phyloP scores from a whole-genome alignment of 768 basidiomycete genomes.

The Mycena venus region DNA sequence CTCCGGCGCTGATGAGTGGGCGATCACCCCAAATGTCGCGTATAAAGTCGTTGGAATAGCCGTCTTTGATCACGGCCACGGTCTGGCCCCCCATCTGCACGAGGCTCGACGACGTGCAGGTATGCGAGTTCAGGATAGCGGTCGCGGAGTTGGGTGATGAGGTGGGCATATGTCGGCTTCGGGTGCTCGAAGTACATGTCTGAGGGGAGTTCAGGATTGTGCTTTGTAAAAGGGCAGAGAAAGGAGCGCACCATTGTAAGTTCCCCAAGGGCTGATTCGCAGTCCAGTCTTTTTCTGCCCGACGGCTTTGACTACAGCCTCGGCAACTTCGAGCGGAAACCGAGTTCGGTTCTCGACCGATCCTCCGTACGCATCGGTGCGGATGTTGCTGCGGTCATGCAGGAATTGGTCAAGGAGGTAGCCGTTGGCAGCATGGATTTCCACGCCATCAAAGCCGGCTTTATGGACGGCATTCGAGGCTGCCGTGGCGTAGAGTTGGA shows the following conservation, averaged over 20 bases:
- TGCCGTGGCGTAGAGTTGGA: neutral
- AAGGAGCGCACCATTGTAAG: conserved; percentile 8
- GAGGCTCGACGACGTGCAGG: neutral
- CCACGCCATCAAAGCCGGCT: neutral
- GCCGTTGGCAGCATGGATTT: conserved; percentile 18
- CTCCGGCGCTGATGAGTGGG: conserved; percentile 36
- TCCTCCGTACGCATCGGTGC: neutral
- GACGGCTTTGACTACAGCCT: neutral
- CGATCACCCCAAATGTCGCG: neutral
- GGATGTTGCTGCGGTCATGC: neutral
- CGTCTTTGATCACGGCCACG: neutral
- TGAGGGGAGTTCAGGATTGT: conserved; percentile 13
- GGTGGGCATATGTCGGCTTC: conserved; percentile 56
- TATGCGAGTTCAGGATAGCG: neutral
- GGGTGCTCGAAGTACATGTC: conserved; percentile 58
- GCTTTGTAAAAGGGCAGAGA: neutral
- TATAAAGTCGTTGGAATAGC: conserved; percentile 18
- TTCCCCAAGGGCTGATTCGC: conserved; percentile 56
- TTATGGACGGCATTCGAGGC: neutral
- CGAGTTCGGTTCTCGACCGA: neutral
- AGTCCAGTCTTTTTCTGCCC: conserved; percentile 53
- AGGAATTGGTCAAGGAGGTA: conserved; percentile 42
- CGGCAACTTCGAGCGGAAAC: neutral
- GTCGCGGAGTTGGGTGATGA: conserved; percentile 50
- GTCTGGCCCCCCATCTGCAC: conserved; percentile 26